Base-by-base conservation (phyloP, 73 alveolate genomes). In the Blepharisma japonicum region DNA sequence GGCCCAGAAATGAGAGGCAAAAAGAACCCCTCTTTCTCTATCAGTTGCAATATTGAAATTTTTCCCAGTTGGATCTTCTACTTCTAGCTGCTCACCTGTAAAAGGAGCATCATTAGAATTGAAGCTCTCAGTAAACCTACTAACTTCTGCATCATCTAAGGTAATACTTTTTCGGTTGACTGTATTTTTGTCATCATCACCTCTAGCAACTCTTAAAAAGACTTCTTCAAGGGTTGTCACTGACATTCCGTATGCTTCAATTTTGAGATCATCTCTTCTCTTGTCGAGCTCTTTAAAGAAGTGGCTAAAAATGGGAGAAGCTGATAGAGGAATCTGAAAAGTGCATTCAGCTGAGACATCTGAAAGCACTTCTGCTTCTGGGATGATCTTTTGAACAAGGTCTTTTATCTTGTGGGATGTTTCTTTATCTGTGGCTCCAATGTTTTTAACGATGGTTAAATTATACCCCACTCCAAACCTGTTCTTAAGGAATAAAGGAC, bases 391-490 rank as follows among this genome's bases (percentile, higher is more conserved):
- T 18, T 50, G 68, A 47, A 91, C 83, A 53, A 77, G 74, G 14
- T 14, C 47, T 39, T 61, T 39, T 8, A 61, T 61, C 5, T 25
- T 61, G 23, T n/a, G 23, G 74, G 23, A 61, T 8, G 14, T 25
- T 20, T n/a, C 47, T 39, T 61, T n/a, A 68, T 78, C 86, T 23
- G 86, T 77, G 78, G 82, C 81, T 18, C 77, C 86, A 46, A 27
- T 77, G 70, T 86, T 78, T 85, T 74, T 48, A 6, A 85, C 84
- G 45, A 66, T 71, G 77, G 79, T 79, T 45, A 82, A 56, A 45
- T 82, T 96, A 82, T 93, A 96, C n/a, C 99, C 99, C 61, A 96
- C 98, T 45, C 98, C 98, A 89, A 91, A 96, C 71, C 93, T 84
- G 45, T 92, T 87, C 78, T 96, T 96, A 77, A 96, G 90, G 88